Evolutionary conservation across 2,329 filamentous ascomycete species (phyloP).

Genomic region (Diaporthe helianthi): DNA sequence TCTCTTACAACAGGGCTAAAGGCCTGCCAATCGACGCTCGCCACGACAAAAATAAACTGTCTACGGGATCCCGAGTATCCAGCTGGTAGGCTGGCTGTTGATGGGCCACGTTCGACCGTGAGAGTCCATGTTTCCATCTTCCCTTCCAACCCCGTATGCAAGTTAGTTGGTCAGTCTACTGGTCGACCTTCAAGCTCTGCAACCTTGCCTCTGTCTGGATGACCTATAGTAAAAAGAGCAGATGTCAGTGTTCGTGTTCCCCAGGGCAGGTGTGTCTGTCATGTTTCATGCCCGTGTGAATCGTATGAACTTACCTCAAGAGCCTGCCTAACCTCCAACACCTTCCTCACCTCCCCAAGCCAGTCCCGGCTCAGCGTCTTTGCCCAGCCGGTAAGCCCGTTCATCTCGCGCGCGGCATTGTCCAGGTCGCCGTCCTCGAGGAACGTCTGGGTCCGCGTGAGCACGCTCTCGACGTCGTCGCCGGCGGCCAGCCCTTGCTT

Average conservation of each 20-base stretch:
- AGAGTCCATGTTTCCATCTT: neutral
- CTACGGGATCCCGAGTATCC: constrained; percentile 22
- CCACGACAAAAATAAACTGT: constrained; percentile 10
- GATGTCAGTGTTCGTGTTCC: constrained; percentile 38
- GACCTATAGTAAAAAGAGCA: constrained; percentile 60
- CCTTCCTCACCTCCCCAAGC: constrained; percentile 87
- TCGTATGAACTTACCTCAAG: constrained; percentile 75
- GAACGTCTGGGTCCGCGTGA: constrained; percentile 86
- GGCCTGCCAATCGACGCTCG: neutral
- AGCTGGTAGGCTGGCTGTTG: constrained; percentile 17
- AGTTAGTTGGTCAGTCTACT: constrained; percentile 40
- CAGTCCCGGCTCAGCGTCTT: constrained; percentile 95
- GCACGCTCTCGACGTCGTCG: constrained; percentile 90
- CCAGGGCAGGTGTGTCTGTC: neutral
- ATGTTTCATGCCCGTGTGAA: neutral
- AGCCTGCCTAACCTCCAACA: constrained; percentile 94
- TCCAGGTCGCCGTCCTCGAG: constrained; percentile 95
- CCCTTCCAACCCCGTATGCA: constrained; percentile 1
- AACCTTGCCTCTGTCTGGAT: constrained; percentile 90
- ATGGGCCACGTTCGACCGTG: neutral
- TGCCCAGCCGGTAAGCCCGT: constrained; percentile 89
- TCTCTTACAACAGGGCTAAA: constrained; percentile 31
- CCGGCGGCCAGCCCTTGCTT: constrained; percentile 86
- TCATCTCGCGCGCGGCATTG: constrained; percentile 92
- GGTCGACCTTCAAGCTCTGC: constrained; percentile 86